Evolutionary conservation across 2,329 filamentous ascomycete genomes (phyloP).

Genomic region (Fusarium pseudonygamai): DNA sequence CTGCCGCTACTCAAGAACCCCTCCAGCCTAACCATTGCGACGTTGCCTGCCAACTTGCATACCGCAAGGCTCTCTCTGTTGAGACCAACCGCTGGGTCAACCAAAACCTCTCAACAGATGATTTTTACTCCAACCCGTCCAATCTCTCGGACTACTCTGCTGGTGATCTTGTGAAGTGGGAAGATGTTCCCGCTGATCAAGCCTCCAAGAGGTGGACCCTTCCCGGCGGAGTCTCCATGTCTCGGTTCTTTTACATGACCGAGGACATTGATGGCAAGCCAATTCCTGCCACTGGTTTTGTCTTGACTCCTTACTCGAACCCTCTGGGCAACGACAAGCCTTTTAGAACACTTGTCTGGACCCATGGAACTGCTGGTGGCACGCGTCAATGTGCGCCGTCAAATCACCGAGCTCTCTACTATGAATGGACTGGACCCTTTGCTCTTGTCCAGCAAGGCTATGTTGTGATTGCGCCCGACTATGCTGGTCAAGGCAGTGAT

Average conservation of each 20-base stretch:
- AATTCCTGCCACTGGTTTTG: slow-evolving; percentile 7
- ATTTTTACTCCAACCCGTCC: slow-evolving; percentile 7
- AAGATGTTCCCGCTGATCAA: not conserved
- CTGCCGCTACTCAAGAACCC: not conserved
- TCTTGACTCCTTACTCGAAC: slow-evolving; percentile 5
- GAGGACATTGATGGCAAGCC: slow-evolving; percentile 19
- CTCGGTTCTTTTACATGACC: slow-evolving; percentile 15
- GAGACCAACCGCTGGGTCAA: slow-evolving; percentile 11
- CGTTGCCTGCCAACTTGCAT: not conserved
- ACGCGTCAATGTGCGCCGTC: slow-evolving; percentile 16
- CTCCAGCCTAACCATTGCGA: slow-evolving; percentile 13
- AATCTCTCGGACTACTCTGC: not conserved
- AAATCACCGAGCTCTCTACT: slow-evolving; percentile 4
- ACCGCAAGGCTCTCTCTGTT: not conserved
- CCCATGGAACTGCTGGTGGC: slow-evolving; percentile 13
- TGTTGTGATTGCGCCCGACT: slow-evolving; percentile 4
- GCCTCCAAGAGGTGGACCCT: slow-evolving; percentile 6
- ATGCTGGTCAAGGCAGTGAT: slow-evolving; percentile 14
- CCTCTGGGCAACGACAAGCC: slow-evolving; percentile 14
- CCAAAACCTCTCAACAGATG: not conserved
- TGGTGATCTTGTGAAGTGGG: slow-evolving; percentile 22
- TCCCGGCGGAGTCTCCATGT: not conserved
- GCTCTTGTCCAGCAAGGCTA: not conserved
- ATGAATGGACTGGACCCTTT: not conserved
- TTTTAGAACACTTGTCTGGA: slow-evolving; percentile 16